Base-by-base conservation (phyloP, 2,329 filamentous ascomycete genomes). In the Epichloe typhina region DNA sequence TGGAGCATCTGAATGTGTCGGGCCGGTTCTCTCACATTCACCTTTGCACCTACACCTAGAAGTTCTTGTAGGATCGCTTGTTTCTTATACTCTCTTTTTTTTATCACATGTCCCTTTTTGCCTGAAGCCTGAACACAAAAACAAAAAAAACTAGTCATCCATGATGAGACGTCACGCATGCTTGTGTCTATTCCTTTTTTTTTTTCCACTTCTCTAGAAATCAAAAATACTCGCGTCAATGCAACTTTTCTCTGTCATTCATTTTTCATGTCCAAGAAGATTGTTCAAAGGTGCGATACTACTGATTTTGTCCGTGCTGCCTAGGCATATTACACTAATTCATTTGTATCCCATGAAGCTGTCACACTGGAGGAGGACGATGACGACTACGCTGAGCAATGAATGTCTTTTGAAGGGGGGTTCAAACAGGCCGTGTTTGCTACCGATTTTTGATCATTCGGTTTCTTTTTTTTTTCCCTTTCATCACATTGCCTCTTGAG, bases 1-100 rank as follows among this genome's bases (percentile, higher is more conserved):
- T n/a, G 49, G 19, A 37, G 26, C 42, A 35, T 47, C 40, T 33
- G 43, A 49, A 50, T 55, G 55, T 57, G 48, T 49, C 41, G 53
- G 54, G 54, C 54, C 51, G 55, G 55, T n/a, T 53, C 51, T 56
- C 54, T 47, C 52, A 52, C 54, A 53, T 53, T 56, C 48, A 44
- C 21, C 3, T 39, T 15, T 15, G 33, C n/a, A 37, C 39, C 45
- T 31, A 31, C 26, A 31, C 26, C 26, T 19, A 50, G 21, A 42
- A 43, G 31, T 37, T 37, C 23, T 41, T 35, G 17, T 21, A 37
- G 45, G 35, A 48, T 39, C 15, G 35, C 40, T 23, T 12, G 33
- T 47, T 31, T 38, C 43, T 35, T 43, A 15, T 19, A 12, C 9
- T 36, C n/a, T 36, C 11, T 33, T 31, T 33, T 48, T 41, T 39